phyloP scores from a whole-genome alignment of 2,329 filamentous ascomycete species.

The Torrubiellomyces zombiae region DNA sequence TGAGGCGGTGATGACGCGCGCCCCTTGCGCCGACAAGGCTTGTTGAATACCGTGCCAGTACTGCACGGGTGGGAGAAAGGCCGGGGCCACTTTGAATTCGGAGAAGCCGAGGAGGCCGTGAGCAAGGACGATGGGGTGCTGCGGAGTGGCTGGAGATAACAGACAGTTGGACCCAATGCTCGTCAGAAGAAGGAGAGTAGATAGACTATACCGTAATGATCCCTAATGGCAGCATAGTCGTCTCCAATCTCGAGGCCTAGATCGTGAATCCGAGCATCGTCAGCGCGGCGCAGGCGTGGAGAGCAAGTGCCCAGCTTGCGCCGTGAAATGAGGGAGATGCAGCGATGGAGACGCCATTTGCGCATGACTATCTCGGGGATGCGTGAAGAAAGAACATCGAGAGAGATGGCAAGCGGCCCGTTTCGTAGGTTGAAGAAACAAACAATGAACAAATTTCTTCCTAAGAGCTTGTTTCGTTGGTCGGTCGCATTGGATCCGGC shows the following conservation, averaged over 20 bases:
- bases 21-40: constrained; percentile 34
- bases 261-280: constrained; percentile 3
- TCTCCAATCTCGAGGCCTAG: constrained; percentile 20
- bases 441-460: no score
- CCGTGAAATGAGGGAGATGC: no score
- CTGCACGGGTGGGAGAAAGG: constrained; percentile 37
- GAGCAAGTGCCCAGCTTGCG: no score
- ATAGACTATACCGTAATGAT: constrained; percentile 23
- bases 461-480: no score
- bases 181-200: constrained; percentile 1
- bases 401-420: no score
- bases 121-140: constrained; percentile 46
- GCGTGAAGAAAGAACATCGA: no score
- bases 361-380: no score
- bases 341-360: no score
- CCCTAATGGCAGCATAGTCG: constrained; percentile 27
- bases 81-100: constrained; percentile 33
- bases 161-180: no score
- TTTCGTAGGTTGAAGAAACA: no score
- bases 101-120: constrained; percentile 50
- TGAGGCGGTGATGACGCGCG: constrained; percentile 40
- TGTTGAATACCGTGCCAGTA: constrained; percentile 51
- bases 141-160: constrained; percentile 38
- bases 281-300: constrained; percentile 1
- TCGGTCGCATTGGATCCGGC: no score